Conservation (phyloP, 2,329 filamentous ascomycete species). For the Fusarium sp. region DNA sequence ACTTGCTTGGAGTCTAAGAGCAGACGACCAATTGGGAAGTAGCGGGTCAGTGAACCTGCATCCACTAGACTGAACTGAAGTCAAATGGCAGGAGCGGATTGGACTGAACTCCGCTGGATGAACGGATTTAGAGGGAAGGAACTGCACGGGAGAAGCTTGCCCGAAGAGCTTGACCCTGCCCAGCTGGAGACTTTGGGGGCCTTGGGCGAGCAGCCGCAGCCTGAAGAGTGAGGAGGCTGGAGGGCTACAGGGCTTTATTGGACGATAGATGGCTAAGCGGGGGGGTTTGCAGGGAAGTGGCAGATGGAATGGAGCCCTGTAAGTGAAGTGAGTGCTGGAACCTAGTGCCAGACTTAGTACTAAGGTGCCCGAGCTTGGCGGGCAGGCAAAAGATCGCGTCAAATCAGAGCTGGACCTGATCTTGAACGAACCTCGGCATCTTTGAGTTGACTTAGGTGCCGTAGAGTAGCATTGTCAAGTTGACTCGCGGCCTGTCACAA, state of each 20-base stretch:
- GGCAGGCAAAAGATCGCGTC: neutral
- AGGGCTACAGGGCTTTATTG: neutral
- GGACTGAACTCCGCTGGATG: neutral
- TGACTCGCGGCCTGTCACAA: slow-evolving; percentile 2
- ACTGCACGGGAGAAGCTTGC: slow-evolving; percentile 2
- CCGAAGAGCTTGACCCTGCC: slow-evolving; percentile 6
- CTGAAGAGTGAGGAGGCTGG: neutral
- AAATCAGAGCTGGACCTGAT: neutral
- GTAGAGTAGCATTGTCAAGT: slow-evolving; percentile 2
- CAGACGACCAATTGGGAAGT: neutral
- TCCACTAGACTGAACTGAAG: neutral
- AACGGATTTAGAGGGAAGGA: neutral
- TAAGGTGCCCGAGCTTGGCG: neutral
- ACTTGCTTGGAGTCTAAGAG: neutral
- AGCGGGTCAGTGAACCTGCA: neutral
- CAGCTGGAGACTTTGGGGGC: neutral
- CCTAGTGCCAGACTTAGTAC: neutral
- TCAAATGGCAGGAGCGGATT: neutral
- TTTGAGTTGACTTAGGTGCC: neutral
- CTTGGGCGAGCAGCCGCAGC: neutral
- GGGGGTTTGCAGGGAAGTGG: slow-evolving; percentile 13
- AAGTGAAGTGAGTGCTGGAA: neutral
- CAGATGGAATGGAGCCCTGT: slow-evolving; percentile 5
- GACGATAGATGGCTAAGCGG: slow-evolving; percentile 8
- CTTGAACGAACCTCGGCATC: slow-evolving; percentile 17